A percentile compares a stretch with the other conserved stretches of the same genome.
Evolutionary conservation across 192 early-diverging fungal genomes (phyloP).

Genomic region (Phycomyces nitens): DNA sequence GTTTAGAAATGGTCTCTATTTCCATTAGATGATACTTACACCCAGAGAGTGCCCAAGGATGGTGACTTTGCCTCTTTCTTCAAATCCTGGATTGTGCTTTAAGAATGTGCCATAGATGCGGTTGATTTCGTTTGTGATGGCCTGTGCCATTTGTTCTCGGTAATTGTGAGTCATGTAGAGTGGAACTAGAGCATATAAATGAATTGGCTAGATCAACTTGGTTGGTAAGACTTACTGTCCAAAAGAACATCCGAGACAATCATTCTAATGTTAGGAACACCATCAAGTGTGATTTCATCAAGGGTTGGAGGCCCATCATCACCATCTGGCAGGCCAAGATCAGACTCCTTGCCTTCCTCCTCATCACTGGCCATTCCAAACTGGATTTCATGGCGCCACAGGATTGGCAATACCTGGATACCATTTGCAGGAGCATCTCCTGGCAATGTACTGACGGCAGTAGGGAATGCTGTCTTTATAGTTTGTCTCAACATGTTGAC

Average conservation of each 20-base stretch:
- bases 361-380: conserved; percentile 58
- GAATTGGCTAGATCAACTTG: neutral
- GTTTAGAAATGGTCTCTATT: neutral
- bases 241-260: conserved; percentile 79
- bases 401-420: conserved; percentile 78
- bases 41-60: conserved; percentile 81
- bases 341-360: conserved; percentile 47
- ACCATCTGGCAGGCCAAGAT: conserved; percentile 47
- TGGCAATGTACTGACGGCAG: conserved; percentile 12
- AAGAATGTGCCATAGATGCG: conserved; percentile 69
- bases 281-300: conserved; percentile 77
- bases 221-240: conserved; percentile 57
- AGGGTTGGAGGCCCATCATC: conserved; percentile 62
- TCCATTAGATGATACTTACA: conserved; percentile 17
- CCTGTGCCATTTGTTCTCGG: conserved; percentile 74
- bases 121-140: conserved; percentile 73
- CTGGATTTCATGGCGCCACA: conserved; percentile 75
- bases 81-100: conserved; percentile 69
- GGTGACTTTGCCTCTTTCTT: conserved; percentile 60
- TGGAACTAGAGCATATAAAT: conserved; percentile 43
- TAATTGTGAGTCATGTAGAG: conserved; percentile 84
- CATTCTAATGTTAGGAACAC: conserved; percentile 77
- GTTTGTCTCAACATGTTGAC: conserved; percentile 67
- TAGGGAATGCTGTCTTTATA: conserved; percentile 51
- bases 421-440: conserved; percentile 28